Conservation (phyloP, 768 basidiomycete species). For the Galerina sulciceps region DNA sequence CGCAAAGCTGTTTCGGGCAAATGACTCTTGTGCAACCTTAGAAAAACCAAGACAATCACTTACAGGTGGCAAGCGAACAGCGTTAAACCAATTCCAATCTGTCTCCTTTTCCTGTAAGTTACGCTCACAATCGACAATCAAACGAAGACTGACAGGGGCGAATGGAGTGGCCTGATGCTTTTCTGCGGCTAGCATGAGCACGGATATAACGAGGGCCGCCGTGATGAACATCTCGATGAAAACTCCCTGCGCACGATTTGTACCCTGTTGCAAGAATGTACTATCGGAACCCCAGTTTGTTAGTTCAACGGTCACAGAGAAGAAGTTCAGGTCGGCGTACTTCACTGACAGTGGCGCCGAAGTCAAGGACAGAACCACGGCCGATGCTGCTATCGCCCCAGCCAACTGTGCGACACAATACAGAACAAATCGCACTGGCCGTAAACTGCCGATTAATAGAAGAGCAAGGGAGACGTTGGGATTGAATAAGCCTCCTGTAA, state of each 20-base stretch:
- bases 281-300: constrained; percentile 31
- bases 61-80: constrained; percentile 67
- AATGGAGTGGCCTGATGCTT: constrained; percentile 70
- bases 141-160: constrained; percentile 52
- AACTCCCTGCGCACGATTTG: constrained; percentile 60
- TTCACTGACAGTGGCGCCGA: constrained; percentile 59
- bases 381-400: constrained; percentile 64
- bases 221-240: constrained; percentile 80
- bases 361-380: constrained; percentile 56
- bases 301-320: constrained; percentile 8
- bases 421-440: constrained; percentile 58
- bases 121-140: not conserved
- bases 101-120: constrained; percentile 36
- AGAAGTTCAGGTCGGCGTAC: constrained; percentile 34
- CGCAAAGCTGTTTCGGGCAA: constrained; percentile 48
- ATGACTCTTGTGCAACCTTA: not conserved
- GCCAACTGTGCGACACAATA: constrained; percentile 65
- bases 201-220: constrained; percentile 57
- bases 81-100: constrained; percentile 71
- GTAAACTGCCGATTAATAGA: constrained; percentile 57
- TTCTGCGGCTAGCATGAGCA: constrained; percentile 77
- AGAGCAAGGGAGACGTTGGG: constrained; percentile 65
- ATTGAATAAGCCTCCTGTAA: constrained; percentile 69
- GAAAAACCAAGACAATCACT: constrained; percentile 15
- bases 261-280: constrained; percentile 46